Evolutionary conservation across 2,329 filamentous ascomycete species (phyloP).

Genomic region (Fusarium pseudoanthophilum): DNA sequence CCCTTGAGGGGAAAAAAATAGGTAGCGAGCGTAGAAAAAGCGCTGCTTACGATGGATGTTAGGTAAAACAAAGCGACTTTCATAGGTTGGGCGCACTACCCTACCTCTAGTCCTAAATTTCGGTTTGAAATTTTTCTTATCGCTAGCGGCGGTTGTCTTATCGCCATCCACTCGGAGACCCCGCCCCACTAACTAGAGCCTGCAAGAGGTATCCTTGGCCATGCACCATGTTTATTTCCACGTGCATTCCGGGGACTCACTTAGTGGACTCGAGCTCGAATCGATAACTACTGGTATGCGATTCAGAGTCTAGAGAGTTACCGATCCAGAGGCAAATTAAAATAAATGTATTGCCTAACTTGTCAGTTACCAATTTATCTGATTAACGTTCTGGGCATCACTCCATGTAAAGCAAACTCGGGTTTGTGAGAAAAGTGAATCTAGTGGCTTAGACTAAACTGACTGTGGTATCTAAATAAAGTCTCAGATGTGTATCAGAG

Average conservation of each 20-base stretch:
- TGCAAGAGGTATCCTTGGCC: conserved; percentile 13
- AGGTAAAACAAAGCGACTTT: conserved; percentile 25
- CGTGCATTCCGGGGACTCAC: conserved; percentile 33
- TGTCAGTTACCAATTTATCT: background rate
- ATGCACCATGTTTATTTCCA: conserved; percentile 32
- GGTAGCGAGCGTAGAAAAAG: conserved; percentile 36
- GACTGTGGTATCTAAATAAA: conserved; percentile 21
- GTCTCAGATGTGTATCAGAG: conserved; percentile 18
- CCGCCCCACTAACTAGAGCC: conserved; percentile 15
- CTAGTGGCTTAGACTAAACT: conserved; percentile 8
- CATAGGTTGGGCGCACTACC: conserved; percentile 28
- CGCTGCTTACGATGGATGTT: conserved; percentile 39
- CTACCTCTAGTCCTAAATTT: conserved; percentile 16
- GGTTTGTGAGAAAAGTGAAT: background rate
- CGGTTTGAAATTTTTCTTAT: conserved; percentile 36
- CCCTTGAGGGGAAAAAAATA: conserved; percentile 32
- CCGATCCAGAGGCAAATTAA: background rate
- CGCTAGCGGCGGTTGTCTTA: conserved; percentile 20
- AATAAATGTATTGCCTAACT: background rate
- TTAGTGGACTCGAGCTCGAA: conserved; percentile 20
- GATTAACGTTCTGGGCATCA: background rate
- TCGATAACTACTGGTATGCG: background rate
- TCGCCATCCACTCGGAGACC: conserved; percentile 27
- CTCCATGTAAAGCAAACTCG: background rate
- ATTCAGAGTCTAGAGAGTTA: conserved; percentile 8